Conservation (phyloP, 2,329 filamentous ascomycete genomes). For the Colletotrichum destructivum region DNA sequence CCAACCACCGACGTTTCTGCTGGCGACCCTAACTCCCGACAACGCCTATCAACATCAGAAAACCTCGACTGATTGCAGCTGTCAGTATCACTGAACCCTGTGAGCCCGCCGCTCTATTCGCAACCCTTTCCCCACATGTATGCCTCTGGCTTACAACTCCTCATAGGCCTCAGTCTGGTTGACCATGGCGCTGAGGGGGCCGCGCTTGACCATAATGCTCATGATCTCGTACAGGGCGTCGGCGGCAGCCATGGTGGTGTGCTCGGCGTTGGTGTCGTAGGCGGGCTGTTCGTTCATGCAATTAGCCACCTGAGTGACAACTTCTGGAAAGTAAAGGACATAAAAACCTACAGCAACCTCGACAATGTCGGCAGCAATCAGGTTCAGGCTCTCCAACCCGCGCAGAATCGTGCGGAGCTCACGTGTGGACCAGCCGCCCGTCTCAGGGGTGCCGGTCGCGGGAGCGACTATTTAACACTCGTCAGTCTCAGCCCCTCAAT, state of each 20-base stretch:
- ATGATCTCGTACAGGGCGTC: slow-evolving; percentile 83
- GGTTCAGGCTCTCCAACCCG: slow-evolving; percentile 77
- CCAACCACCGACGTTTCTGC: slow-evolving; percentile 1
- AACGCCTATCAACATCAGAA: slow-evolving; percentile 3
- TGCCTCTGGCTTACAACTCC: slow-evolving; percentile 22
- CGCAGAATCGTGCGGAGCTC: slow-evolving; percentile 81
- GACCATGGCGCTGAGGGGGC: slow-evolving; percentile 68
- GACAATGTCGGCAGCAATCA: slow-evolving; percentile 80
- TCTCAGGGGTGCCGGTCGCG: slow-evolving; percentile 82
- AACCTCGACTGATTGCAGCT: background rate
- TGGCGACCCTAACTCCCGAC: slow-evolving; percentile 5
- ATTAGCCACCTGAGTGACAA: background rate
- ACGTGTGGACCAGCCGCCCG: slow-evolving; percentile 81
- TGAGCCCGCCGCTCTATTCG: background rate
- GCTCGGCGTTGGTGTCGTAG: slow-evolving; percentile 81
- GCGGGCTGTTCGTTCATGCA: slow-evolving; percentile 61
- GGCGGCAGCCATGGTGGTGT: slow-evolving; percentile 81
- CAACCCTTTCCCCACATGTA: background rate
- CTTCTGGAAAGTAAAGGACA: background rate
- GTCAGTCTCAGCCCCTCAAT: slow-evolving; percentile 25
- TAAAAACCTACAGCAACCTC: slow-evolving; percentile 71
- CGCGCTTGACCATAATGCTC: slow-evolving; percentile 86
- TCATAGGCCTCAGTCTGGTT: slow-evolving; percentile 37
- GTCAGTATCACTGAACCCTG: too few relatives aligned
- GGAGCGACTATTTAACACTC: slow-evolving; percentile 68